Conservation (phyloP, 2,329 filamentous ascomycete genomes). For the Ascosphaera acerosa region DNA sequence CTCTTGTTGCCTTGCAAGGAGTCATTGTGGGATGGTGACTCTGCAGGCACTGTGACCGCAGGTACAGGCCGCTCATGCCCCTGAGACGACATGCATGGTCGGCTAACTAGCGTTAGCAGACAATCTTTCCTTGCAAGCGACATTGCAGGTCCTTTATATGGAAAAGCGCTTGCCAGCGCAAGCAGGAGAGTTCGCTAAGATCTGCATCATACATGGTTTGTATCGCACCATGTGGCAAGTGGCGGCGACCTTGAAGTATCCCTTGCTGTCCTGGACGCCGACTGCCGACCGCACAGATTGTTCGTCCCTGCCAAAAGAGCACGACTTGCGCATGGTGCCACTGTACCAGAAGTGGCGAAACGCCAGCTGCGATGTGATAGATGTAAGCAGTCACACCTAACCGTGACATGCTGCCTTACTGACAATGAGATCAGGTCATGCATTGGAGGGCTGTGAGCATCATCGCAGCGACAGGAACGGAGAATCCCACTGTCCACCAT, state of each 20-base stretch:
- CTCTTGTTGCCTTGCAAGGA: not conserved
- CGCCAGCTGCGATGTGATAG: not conserved
- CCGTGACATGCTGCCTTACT: no score
- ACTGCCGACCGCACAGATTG: conserved; percentile 2
- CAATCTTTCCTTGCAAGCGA: not conserved
- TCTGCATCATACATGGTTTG: conserved; percentile 1
- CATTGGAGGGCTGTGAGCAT: not conserved
- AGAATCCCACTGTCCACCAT: conserved; percentile 30
- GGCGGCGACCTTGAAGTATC: conserved; percentile 3
- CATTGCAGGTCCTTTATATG: conserved; percentile 1
- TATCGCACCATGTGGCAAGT: conserved; percentile 1
- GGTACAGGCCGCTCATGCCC: not conserved
- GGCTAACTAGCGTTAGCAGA: no score
- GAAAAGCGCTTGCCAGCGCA: conserved; percentile 1
- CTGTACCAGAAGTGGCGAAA: conserved; percentile 1
- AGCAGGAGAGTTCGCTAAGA: conserved; percentile 1
- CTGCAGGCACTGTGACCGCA: no score
- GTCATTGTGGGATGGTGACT: not conserved
- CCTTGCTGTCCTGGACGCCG: not conserved
- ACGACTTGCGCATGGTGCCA: not conserved
- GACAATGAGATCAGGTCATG: not conserved
- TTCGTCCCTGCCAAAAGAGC: not conserved
- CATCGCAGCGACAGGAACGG: conserved; percentile 17
- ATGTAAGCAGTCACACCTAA: no score
- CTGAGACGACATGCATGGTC: no score